Percentiles rank a stretch among this genome's conserved stretches.
These are phyloP conservation scores for Posidonia australis DNA, from an alignment of 106 monocot species.

Conservation along the genomic window DNA sequence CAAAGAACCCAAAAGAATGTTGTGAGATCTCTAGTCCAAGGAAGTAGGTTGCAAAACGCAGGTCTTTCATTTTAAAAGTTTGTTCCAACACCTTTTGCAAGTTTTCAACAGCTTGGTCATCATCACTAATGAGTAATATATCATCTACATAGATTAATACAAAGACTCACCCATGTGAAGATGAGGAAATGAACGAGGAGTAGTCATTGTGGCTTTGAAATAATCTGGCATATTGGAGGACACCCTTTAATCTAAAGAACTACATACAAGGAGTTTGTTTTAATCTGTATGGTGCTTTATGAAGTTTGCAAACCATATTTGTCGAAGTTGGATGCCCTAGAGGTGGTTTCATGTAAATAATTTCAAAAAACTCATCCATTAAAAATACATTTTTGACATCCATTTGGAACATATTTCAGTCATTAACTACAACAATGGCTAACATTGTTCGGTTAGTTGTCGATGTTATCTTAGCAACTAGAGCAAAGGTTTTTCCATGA, in stretches of 20 bases:
- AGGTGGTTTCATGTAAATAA: slow-evolving; percentile 19
- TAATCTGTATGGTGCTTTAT: slow-evolving; percentile 18
- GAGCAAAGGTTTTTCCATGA: slow-evolving; percentile 25
- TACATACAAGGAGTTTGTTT: slow-evolving; percentile 27
- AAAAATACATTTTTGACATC: slow-evolving; percentile 27
- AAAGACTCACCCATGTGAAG: background rate
- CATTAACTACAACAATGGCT: background rate
- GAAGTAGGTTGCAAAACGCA: slow-evolving; percentile 22
- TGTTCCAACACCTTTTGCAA: slow-evolving; percentile 9
- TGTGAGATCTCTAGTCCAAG: slow-evolving; percentile 9
- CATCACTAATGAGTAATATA: slow-evolving; percentile 21
- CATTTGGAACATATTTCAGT: slow-evolving; percentile 20
- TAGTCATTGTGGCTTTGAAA: slow-evolving; percentile 11
- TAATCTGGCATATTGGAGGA: slow-evolving; percentile 4
- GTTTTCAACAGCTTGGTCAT: background rate
- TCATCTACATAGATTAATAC: slow-evolving; percentile 24
- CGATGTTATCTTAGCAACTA: slow-evolving; percentile 20
- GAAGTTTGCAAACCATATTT: slow-evolving; percentile 14
- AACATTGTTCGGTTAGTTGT: slow-evolving; percentile 10
- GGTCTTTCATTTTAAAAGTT: too few species aligned
- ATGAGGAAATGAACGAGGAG: slow-evolving; percentile 2
- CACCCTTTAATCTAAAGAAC: slow-evolving; percentile 16
- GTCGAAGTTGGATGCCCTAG: background rate
- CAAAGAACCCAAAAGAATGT: slow-evolving; percentile 3
- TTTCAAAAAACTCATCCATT: slow-evolving; percentile 15